phyloP scores from a whole-genome alignment of 345 rosid species.

The Melaleuca quinquenervia region DNA sequence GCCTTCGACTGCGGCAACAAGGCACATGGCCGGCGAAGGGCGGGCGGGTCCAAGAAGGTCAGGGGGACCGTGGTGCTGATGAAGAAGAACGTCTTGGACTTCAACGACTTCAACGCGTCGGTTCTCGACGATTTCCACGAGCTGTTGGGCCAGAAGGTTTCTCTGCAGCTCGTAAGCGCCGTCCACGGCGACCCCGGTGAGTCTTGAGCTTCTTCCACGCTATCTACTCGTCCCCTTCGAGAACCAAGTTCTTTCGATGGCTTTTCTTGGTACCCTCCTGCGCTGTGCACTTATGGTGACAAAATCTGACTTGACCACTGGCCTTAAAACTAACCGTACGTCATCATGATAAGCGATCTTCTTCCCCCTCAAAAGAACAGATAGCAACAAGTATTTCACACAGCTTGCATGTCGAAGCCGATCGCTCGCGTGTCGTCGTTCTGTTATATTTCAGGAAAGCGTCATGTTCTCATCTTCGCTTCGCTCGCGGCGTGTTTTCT shows the following conservation, averaged over 20 bases:
- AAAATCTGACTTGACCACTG: not conserved
- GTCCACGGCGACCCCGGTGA: conserved; percentile 30
- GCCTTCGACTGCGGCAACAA: not conserved
- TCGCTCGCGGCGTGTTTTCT: not conserved
- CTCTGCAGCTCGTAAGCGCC: conserved; percentile 71
- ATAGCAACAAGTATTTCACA: not conserved
- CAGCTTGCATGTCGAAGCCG: not conserved
- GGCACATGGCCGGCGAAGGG: not conserved
- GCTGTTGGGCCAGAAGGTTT: conserved; percentile 43
- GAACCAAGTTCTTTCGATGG: not conserved
- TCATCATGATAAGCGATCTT: not conserved
- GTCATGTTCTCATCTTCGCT: not conserved
- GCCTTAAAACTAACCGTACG: not conserved
- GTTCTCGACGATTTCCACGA: conserved; percentile 57
- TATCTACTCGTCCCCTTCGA: not conserved
- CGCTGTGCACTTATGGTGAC: not conserved
- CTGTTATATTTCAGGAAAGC: not conserved
- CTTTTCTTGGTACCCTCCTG: not conserved
- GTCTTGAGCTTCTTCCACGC: not conserved
- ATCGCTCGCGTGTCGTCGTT: not conserved
- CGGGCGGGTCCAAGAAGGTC: not conserved
- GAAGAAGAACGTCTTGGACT: conserved; percentile 82
- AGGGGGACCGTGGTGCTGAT: conserved; percentile 65
- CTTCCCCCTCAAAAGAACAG: not conserved
- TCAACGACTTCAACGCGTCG: conserved; percentile 64